Percentiles rank a stretch among this genome's conserved stretches.
Conservation (phyloP, 2,329 filamentous ascomycete species). For the Pseudogymnoascus sp. region DNA sequence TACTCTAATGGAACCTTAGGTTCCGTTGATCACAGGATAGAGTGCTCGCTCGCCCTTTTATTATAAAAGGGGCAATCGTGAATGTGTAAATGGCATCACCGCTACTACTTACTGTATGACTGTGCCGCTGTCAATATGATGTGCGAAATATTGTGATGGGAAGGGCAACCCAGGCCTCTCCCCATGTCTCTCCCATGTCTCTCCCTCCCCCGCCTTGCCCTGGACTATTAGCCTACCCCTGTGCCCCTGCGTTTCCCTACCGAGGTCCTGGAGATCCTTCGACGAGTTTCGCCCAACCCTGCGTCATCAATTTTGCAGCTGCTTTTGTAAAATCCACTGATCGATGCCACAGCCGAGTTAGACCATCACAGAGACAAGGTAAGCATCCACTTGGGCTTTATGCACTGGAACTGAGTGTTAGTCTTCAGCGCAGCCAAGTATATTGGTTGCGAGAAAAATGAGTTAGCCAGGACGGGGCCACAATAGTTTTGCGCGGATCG, state of each 20-base stretch:
- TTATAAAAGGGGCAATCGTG: not conserved
- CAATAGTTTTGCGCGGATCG: not conserved
- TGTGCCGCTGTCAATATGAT: constrained; percentile 7
- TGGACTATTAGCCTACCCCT: constrained; percentile 1
- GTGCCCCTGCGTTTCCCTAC: not conserved
- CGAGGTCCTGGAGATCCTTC: not conserved
- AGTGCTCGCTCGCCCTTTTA: not conserved
- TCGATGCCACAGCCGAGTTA: not conserved
- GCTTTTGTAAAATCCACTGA: not conserved
- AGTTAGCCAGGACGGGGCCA: not conserved
- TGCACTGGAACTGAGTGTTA: not conserved
- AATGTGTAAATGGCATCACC: not conserved
- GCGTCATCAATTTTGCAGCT: not conserved
- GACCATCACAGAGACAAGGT: not conserved
- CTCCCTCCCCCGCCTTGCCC: not conserved
- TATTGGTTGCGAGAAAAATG: not conserved
- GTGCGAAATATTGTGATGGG: not conserved
- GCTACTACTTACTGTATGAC: too few relatives aligned
- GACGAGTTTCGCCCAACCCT: not conserved
- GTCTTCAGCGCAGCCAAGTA: not conserved
- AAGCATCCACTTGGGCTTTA: not conserved
- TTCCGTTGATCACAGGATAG: not conserved
- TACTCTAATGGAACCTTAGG: not conserved
- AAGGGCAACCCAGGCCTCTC: not conserved
- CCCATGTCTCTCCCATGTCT: not conserved